Evolutionary conservation across 208 protist genomes (phyloP).

Genomic region (Trypanosoma lewisi): DNA sequence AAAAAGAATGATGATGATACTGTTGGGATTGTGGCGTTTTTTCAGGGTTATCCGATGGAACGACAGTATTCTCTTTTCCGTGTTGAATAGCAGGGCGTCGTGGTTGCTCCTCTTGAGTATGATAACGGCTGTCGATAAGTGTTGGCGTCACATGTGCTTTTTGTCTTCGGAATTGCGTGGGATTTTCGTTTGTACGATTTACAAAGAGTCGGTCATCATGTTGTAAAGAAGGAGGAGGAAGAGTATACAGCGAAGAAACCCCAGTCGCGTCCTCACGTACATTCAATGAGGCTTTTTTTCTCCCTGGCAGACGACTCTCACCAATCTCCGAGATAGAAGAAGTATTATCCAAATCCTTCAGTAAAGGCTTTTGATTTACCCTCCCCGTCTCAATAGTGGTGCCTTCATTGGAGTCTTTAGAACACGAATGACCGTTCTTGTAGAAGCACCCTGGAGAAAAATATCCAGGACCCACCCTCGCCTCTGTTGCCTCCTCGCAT

Average conservation of each 20-base stretch:
- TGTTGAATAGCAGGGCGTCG: background rate
- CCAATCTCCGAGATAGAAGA: background rate
- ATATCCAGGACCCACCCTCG: background rate
- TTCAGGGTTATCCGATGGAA: background rate
- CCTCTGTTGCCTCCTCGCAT: constrained; percentile 13
- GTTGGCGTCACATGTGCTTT: background rate
- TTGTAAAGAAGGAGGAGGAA: background rate
- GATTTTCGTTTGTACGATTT: constrained; percentile 13
- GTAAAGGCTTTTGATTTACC: background rate
- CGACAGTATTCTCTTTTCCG: background rate
- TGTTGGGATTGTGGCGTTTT: background rate
- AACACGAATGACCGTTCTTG: background rate
- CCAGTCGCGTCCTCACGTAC: background rate
- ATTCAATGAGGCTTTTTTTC: background rate
- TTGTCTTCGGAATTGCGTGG: background rate
- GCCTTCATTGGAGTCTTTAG: background rate
- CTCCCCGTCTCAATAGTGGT: background rate
- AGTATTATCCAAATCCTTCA: background rate
- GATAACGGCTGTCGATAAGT: constrained; percentile 14
- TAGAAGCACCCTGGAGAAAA: constrained; percentile 10
- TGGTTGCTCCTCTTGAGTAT: background rate
- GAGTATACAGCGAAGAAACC: too few species aligned
- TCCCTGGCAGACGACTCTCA: background rate
- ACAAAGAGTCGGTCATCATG: background rate
- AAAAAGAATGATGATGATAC: background rate